Evolutionary conservation across 1,284 basidiomycete species (phyloP), one percentile per base, ranked within the genome.

Genomic region (Puccinia novopanici): DNA sequence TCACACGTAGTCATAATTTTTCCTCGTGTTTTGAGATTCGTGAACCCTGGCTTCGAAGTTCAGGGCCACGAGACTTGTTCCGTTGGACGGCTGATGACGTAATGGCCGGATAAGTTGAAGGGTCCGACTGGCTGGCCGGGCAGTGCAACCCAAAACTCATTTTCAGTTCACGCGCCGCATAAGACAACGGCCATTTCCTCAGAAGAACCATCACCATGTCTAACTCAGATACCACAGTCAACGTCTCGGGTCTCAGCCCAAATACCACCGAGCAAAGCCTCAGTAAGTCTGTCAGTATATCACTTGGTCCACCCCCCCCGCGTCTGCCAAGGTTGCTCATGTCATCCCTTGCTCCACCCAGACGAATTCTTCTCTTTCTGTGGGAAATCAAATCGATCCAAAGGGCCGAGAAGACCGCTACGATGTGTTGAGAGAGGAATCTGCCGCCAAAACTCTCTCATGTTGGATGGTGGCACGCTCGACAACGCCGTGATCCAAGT

Each of bases 241-340:
- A 48, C 70, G 91, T 93, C 68, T 88, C 91, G 13, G 88, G 88
- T 73, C 89, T 93, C 83, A 85, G 90, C 19, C 84, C 89, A 0
- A 85, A 86, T 34, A 93, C 92, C 34, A 89, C 88, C 27, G 85
- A 91, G 84, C 84, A 87, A 30, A 88, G 90, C 74, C 88, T 94
- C 71, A 86, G 89, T 82, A 90, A 93, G 82, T 93, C 92, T 87
- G 93, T 93, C 88, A n/a, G n/a, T n/a, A n/a, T n/a, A n/a, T n/a
- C n/a, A n/a, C n/a, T n/a, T n/a, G n/a, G n/a, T n/a, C 42, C 24
- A 48, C 57, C 17, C 40, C 74, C 22, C 15, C n/a, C 30, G 17
- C 5, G 17, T 22, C 27, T 15, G 22, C 27, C 34, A 9, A 63
- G 10, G 59, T 12, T 22, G n/a, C 6, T 30, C 24, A 27, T 75